phyloP scores from a whole-genome alignment of 2,329 filamentous ascomycete species.

The Colletotrichum cuscutae region DNA sequence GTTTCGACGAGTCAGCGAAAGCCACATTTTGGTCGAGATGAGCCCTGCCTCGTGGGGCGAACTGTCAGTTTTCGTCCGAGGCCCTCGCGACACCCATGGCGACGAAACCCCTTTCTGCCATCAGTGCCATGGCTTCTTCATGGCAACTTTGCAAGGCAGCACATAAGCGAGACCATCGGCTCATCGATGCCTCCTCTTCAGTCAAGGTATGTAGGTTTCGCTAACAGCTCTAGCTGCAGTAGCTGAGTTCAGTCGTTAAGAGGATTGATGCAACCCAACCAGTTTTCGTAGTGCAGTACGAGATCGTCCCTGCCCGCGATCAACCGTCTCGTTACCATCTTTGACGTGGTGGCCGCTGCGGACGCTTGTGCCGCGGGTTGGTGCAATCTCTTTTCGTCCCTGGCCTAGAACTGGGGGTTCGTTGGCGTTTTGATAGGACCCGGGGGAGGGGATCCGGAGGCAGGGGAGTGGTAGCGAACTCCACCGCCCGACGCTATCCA shows the following conservation, averaged over 20 bases:
- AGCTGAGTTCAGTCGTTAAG: neutral
- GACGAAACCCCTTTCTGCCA: neutral
- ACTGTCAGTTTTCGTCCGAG: neutral
- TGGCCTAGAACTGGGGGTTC: neutral
- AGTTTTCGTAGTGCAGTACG: too few relatives aligned
- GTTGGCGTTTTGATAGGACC: neutral
- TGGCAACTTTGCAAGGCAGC: too few relatives aligned
- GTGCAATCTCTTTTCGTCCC: constrained; percentile 11
- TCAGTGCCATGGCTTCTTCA: too few relatives aligned
- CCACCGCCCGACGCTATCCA: neutral
- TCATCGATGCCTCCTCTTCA: constrained; percentile 2
- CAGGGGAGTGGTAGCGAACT: neutral
- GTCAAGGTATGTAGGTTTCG: neutral
- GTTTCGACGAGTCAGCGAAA: neutral
- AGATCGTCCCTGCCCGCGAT: neutral
- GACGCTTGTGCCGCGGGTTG: constrained; percentile 1
- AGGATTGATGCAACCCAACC: neutral
- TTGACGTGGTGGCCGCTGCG: neutral
- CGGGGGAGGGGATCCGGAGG: neutral
- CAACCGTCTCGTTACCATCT: neutral
- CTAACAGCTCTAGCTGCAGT: neutral
- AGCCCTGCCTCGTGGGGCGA: neutral
- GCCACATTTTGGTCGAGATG: neutral
- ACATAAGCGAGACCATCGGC: neutral
- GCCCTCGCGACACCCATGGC: neutral